Percentiles rank a stretch among this genome's conserved stretches.
Conservation (phyloP, 2,329 filamentous ascomycete species). For the Aspergillus glaucus region DNA sequence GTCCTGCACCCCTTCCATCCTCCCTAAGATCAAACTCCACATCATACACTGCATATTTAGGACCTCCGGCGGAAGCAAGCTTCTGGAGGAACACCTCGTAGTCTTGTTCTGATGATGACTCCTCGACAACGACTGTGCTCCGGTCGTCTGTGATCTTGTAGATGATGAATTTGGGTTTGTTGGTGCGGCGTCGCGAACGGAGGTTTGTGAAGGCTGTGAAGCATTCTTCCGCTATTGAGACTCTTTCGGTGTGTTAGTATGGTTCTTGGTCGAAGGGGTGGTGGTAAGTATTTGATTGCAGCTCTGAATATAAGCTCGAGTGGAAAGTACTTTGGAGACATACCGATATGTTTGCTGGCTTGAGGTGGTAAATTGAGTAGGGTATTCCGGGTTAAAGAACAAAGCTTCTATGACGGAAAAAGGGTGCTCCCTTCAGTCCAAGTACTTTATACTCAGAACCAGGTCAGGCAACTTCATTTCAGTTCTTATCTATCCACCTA, state of each 20-base stretch:
- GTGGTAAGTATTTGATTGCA: background rate
- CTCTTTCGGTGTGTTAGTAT: background rate
- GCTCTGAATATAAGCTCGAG: background rate
- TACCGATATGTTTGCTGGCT: background rate
- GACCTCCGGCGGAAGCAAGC: slow-evolving; percentile 3
- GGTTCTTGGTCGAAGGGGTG: background rate
- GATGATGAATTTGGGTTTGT: slow-evolving; percentile 7
- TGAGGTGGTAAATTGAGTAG: background rate
- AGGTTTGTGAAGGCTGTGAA: slow-evolving; percentile 3
- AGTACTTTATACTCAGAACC: background rate
- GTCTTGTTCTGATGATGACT: slow-evolving; percentile 4
- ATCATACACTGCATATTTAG: slow-evolving; percentile 12
- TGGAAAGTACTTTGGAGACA: background rate
- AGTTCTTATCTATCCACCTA: background rate
- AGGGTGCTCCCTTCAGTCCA: background rate
- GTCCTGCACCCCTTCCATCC: slow-evolving; percentile 6
- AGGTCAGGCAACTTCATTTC: background rate
- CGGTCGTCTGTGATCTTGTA: slow-evolving; percentile 10
- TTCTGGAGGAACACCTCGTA: slow-evolving; percentile 9
- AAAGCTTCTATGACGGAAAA: background rate
- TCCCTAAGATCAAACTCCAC: slow-evolving; percentile 10
- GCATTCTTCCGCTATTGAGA: background rate
- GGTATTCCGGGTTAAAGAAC: background rate
- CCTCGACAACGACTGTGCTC: slow-evolving; percentile 3
- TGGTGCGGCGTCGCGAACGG: background rate